Evolutionary conservation across 164 flowering plant genomes (phyloP), one percentile per base, ranked within the genome.

Genomic region (Vitis rupestris): DNA sequence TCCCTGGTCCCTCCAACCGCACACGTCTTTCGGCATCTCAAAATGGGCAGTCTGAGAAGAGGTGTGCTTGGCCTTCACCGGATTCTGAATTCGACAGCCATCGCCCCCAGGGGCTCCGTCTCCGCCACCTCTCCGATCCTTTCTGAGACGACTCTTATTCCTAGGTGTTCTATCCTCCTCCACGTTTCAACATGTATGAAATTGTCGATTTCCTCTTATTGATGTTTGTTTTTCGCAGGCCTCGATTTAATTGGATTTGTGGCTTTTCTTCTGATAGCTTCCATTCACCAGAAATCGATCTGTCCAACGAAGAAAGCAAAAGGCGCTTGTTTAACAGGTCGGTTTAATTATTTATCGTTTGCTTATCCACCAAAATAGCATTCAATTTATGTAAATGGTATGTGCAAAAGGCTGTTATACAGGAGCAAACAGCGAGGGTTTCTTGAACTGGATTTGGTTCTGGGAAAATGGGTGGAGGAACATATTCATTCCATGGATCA

Each of bases 381-480:
- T 23, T 61, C 13, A n/a, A 11, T 55, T 54, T 12, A 14, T 9
- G 15, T n/a, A 30, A 3, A 3, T 53, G 61, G 44, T 15, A 6
- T 6, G 8, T n/a, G 4, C 4, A 29, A 12, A 17, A 93, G 98
- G 71, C 71, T 94, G 80, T 63, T 87, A 61, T 94, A 94, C 73
- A 77, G 98, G 80, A 92, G 98, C 83, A 92, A 79, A 68, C 97
- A 92, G 64, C 72, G 97, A 14, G 97, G 97, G 50, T 90, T 80
- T 75, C 82, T 94, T 29, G 98, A 94, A 74, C 79, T 92, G 82
- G 98, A 92, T 82, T 82, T 94, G 86, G 88, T 94, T 50, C 77
- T 94, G 57, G 97, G 97, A 1, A 90, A 85, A 52, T 94, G 94
- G 94, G 97, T 91, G 72, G 94, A 90, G 77, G 88, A 90, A 54